A percentile compares a stretch with the other conserved stretches of the same genome.
phyloP scores from a whole-genome alignment of 2,329 filamentous ascomycete genomes.

The Phialemoniopsis sp. region DNA sequence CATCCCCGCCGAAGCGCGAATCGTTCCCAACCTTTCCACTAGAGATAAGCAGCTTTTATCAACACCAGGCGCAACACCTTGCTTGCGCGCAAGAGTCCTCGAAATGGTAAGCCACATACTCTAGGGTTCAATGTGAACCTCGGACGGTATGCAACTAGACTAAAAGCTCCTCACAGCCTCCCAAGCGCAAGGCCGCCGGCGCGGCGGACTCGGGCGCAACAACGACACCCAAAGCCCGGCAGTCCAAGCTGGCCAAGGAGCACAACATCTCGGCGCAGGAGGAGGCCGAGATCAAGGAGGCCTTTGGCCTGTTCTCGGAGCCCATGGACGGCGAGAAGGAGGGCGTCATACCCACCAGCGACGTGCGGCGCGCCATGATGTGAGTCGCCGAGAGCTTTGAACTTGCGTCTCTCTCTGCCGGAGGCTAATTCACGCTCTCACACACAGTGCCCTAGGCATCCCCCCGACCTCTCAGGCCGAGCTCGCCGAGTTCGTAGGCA shows the following conservation, averaged over 20 bases:
- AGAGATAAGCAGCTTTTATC: too few species aligned
- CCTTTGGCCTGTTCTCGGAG: conserved; percentile 77
- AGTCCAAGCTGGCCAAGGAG: conserved; percentile 88
- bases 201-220: too few species aligned
- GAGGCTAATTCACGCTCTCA: not conserved
- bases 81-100: too few species aligned
- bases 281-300: conserved; percentile 87
- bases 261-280: conserved; percentile 80
- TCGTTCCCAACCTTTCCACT: not conserved
- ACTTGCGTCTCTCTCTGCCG: not conserved
- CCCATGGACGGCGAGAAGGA: conserved; percentile 69
- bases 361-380: conserved; percentile 70
- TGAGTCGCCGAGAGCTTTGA: conserved; percentile 33
- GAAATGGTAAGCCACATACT: too few species aligned
- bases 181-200: too few species aligned
- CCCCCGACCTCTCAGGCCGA: conserved; percentile 60
- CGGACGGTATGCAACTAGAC: too few species aligned
- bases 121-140: too few species aligned
- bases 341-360: conserved; percentile 51
- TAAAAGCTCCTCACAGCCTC: too few species aligned
- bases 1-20: conserved; percentile 7
- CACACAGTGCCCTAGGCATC: conserved; percentile 74
- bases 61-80: too few species aligned
- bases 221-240: conserved; percentile 38
- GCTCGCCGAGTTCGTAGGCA: conserved; percentile 69